Evolutionary conservation across 129 eudicot species (phyloP).

Genomic region (Flaveria bidentis): DNA sequence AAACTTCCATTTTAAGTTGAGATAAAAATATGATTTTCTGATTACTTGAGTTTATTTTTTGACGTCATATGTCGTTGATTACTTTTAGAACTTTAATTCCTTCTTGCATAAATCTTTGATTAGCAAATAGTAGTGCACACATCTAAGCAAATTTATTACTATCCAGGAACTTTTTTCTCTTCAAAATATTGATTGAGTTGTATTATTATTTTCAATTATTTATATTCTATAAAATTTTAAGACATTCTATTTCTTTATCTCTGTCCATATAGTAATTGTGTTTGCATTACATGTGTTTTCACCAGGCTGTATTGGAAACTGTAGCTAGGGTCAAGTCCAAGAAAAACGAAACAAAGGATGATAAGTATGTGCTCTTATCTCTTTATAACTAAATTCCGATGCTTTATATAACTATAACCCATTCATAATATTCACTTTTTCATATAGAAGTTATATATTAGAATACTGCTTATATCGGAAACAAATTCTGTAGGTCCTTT

Average conservation of each 20-base stretch:
- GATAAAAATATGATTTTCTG: neutral
- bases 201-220: neutral
- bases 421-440: conserved; percentile 3
- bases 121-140: neutral
- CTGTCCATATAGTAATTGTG: neutral
- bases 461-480: conserved; percentile 13
- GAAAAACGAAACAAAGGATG: conserved; percentile 98
- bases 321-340: conserved; percentile 98
- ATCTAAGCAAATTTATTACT: conserved; percentile 9
- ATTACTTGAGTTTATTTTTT: conserved; percentile 16
- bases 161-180: neutral
- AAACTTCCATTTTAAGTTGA: neutral
- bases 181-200: conserved; percentile 8
- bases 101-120: neutral
- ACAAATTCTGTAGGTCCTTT: conserved; percentile 57
- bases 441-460: conserved; percentile 3
- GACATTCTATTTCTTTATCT: neutral
- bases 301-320: conserved; percentile 97
- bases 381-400: conserved; percentile 4
- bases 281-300: conserved; percentile 25
- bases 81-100: neutral
- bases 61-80: neutral
- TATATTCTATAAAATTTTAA: neutral
- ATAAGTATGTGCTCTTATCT: conserved; percentile 58
- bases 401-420: conserved; percentile 3